Evolutionary conservation across 805 yeast species (phyloP).

Genomic region (Blastobotrys attinorum): DNA sequence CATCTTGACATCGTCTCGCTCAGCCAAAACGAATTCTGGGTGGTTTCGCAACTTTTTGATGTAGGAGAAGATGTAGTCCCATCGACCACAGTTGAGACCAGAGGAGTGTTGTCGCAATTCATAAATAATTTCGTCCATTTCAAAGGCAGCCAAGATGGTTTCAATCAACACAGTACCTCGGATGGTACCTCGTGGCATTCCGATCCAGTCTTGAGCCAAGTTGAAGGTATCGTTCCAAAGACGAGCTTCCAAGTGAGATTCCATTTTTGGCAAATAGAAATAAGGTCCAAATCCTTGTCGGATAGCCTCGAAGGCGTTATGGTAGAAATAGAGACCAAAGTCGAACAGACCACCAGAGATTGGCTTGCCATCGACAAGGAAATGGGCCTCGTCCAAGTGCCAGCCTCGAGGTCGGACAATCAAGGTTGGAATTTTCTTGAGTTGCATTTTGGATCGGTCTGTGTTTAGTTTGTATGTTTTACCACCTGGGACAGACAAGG

Average conservation of each 20-base stretch:
- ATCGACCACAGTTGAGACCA: conserved; percentile 69
- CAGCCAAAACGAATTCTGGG: conserved; percentile 56
- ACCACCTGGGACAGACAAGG: conserved; percentile 29
- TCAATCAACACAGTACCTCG: conserved; percentile 66
- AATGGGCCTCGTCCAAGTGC: conserved; percentile 63
- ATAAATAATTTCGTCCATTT: conserved; percentile 71
- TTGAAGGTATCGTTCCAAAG: conserved; percentile 69
- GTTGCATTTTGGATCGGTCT: conserved; percentile 30
- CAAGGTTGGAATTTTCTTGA: conserved; percentile 43
- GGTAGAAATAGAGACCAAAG: conserved; percentile 62
- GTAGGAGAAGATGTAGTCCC: conserved; percentile 70
- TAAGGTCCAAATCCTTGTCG: conserved; percentile 59
- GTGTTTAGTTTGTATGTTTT: conserved; percentile 47
- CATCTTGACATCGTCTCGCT: conserved; percentile 64
- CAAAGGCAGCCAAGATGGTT: conserved; percentile 66
- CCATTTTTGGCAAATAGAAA: conserved; percentile 70
- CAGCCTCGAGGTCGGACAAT: conserved; percentile 59
- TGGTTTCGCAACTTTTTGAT: conserved; percentile 59
- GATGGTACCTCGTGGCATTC: conserved; percentile 59
- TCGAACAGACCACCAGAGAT: conserved; percentile 60
- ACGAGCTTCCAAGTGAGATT: conserved; percentile 67
- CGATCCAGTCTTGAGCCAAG: conserved; percentile 55
- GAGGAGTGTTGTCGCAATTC: conserved; percentile 65
- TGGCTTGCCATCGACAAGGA: conserved; percentile 59
- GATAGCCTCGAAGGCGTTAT: conserved; percentile 54